Percentiles rank a stretch among this genome's conserved stretches.
Evolutionary conservation across 225 moss, liverwort and hornwort genomes (phyloP).

Genomic region (Polytrichum formosum): DNA sequence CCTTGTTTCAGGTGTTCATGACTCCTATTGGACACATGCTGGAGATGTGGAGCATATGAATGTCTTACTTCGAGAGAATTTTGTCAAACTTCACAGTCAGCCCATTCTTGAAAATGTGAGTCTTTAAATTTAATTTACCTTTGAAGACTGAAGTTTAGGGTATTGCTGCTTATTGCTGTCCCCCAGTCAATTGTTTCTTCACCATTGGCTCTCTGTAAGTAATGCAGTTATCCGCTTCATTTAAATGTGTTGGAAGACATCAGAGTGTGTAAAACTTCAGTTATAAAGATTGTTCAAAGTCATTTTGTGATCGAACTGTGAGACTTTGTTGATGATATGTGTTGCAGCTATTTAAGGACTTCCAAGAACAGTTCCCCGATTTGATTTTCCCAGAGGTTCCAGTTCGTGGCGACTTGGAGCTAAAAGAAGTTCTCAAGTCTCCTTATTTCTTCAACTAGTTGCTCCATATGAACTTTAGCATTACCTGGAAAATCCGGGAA

Average conservation of each 20-base stretch:
- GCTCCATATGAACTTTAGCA: background rate
- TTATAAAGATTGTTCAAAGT: too few relatives aligned
- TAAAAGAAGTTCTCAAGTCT: constrained; percentile 62
- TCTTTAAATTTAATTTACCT: background rate
- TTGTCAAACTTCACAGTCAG: constrained; percentile 70
- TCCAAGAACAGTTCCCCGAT: constrained; percentile 66
- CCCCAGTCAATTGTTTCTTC: too few relatives aligned
- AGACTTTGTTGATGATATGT: background rate
- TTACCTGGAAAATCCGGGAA: constrained; percentile 7
- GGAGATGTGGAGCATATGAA: constrained; percentile 75
- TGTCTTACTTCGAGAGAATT: constrained; percentile 55
- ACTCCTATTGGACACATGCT: constrained; percentile 92
- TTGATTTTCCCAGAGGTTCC: constrained; percentile 72
- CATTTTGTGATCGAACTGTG: too few relatives aligned
- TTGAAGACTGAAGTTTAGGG: background rate
- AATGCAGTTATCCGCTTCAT: too few relatives aligned
- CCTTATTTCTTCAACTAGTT: constrained; percentile 88
- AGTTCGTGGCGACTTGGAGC: constrained; percentile 60
- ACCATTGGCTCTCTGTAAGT: too few relatives aligned
- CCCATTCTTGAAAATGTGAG: constrained; percentile 89
- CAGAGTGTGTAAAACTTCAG: too few relatives aligned
- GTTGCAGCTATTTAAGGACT: constrained; percentile 62
- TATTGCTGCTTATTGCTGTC: too few relatives aligned
- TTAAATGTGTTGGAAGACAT: too few relatives aligned
- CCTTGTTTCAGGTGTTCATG: constrained; percentile 69